Base-by-base conservation (phyloP, 768 basidiomycete genomes). In the Cyclocybe cylindracea region DNA sequence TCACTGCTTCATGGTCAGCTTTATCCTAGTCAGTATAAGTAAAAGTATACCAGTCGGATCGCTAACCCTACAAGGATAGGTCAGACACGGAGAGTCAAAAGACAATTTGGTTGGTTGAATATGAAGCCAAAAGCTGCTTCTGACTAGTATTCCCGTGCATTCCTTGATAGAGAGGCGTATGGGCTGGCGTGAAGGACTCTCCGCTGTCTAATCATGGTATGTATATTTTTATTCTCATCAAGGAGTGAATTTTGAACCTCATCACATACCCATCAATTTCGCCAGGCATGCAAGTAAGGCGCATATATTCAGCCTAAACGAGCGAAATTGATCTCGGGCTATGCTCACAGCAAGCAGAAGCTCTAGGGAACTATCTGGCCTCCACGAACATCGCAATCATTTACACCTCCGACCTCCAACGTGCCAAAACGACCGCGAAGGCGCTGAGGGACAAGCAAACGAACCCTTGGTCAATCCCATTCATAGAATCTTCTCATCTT, bases 151-250 rank as follows among this genome's bases (percentile, higher is more conserved):
- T 24, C 24, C 5, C 24, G 24, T 24, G 24, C 24, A 24, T 24
- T 24, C 24, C 24, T 13, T 35, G 16, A 35, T 66, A 24, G 68
- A 61, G 59, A 35, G 51, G 54, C 18, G 66, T 87, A 4, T 90
- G 89, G 88, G 87, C 89, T 38, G 90, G 90, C 5, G 87, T 85
- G 78, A 78, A 73, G 53, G 87, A 93, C 66, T 80, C 89, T 9
- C 78, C 84, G 1, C 72, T 93, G 11, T 84, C 86, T 14, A 87
- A 86, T 57, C 86, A 91, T 61, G 90, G 90, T 86, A 64, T 61
- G 70, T 63, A 39, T 42, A 24, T 24, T 24, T 24, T 24, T 24
- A 24, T 24, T 24, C 24, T 24, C 24, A 24, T 3, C 24, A 5
- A 24, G 24, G 4, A 24, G 24, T 8, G 31, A 10, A 18, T n/a